Evolutionary conservation across 1,139 yeast genomes (phyloP).

Genomic region (Arxiozyma heterogenica): DNA sequence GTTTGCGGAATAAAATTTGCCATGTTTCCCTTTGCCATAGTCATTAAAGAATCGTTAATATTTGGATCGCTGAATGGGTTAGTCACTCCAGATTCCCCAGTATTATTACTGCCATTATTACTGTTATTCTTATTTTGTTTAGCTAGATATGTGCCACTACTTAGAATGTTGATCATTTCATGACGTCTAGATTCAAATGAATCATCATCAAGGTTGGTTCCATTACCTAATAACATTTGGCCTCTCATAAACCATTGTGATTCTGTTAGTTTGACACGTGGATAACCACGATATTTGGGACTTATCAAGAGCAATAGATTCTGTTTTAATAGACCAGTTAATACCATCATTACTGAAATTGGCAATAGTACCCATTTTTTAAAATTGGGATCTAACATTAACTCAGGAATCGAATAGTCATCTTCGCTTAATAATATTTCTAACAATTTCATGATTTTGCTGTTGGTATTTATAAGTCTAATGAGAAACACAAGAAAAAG

Average conservation of each 20-base stretch:
- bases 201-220: conserved; percentile 37
- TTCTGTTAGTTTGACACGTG: conserved; percentile 50
- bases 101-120: conserved; percentile 10
- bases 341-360: conserved; percentile 79
- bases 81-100: conserved; percentile 21
- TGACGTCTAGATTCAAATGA: conserved; percentile 28
- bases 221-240: conserved; percentile 44
- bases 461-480: background rate
- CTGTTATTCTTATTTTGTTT: conserved; percentile 29
- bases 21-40: conserved; percentile 71
- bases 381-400: conserved; percentile 68
- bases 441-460: background rate
- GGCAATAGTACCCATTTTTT: conserved; percentile 90
- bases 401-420: conserved; percentile 35
- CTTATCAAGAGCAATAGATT: conserved; percentile 53
- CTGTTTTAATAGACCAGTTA: conserved; percentile 77
- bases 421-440: background rate
- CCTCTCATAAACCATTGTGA: conserved; percentile 48
- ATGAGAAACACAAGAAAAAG: background rate
- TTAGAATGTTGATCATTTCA: conserved; percentile 18
- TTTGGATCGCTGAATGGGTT: conserved; percentile 67
- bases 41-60: conserved; percentile 65
- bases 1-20: conserved; percentile 88
- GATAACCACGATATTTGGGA: conserved; percentile 49
- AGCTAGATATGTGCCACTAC: conserved; percentile 29